phyloP scores from a whole-genome alignment of 805 yeast genomes.

The Saturnispora sekii region DNA sequence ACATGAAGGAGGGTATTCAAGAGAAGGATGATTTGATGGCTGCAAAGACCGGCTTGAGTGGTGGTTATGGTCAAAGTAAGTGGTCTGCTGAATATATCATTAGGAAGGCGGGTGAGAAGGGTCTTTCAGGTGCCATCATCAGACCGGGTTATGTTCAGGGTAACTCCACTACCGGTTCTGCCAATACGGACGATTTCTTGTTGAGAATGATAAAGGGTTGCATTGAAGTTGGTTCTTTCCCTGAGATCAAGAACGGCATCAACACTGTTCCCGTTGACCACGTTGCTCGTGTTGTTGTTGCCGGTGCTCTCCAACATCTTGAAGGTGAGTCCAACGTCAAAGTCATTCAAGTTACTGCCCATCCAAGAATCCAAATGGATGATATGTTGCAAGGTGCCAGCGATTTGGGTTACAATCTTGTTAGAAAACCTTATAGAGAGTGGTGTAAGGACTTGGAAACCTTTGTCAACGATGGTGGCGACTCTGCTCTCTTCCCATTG shows the following conservation, averaged over 20 bases:
- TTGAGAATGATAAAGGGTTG: constrained; percentile 92
- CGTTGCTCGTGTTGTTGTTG: constrained; percentile 84
- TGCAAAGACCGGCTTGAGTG: constrained; percentile 70
- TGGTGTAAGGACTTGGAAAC: constrained; percentile 76
- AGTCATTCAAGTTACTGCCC: constrained; percentile 96
- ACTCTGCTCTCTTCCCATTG: constrained; percentile 85
- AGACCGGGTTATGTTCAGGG: constrained; percentile 98
- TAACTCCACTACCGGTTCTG: constrained; percentile 69
- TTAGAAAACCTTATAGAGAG: constrained; percentile 52
- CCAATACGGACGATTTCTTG: constrained; percentile 94
- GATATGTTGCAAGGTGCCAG: constrained; percentile 60
- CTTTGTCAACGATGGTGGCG: constrained; percentile 66
- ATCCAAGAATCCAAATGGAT: constrained; percentile 79
- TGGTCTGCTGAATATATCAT: constrained; percentile 94
- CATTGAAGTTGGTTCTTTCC: constrained; percentile 75
- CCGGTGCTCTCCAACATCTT: constrained; percentile 54
- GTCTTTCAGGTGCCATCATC: constrained; percentile 79
- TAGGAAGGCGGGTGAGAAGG: constrained; percentile 79
- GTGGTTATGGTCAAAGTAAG: constrained; percentile 95
- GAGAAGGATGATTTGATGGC: constrained; percentile 82
- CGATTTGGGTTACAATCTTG: constrained; percentile 63
- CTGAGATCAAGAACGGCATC: constrained; percentile 78
- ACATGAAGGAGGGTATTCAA: constrained; percentile 68
- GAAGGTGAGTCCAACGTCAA: constrained; percentile 45
- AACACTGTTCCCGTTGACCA: constrained; percentile 98